Conservation (phyloP, 1,284 basidiomycete species). For the Ceratobasidium sp. region DNA sequence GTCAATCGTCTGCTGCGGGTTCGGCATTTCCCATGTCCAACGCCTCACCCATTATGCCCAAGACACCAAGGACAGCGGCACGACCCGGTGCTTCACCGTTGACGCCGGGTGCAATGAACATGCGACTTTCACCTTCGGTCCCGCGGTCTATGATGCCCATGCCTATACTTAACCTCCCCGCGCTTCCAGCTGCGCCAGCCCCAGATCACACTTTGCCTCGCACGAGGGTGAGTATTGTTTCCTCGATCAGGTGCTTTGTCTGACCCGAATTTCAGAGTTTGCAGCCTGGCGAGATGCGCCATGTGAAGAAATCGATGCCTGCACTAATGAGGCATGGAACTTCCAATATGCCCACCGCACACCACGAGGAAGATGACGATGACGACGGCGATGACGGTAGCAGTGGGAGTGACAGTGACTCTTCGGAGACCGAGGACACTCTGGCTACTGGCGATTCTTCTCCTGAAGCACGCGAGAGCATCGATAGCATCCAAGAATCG, state of each 20-base stretch:
- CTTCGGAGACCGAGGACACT: not conserved
- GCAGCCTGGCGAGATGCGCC: constrained; percentile 32
- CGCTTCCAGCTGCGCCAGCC: constrained; percentile 13
- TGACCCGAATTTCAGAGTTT: constrained; percentile 9
- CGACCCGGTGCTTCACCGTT: not conserved
- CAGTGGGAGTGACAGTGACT: not conserved
- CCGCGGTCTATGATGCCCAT: constrained; percentile 27
- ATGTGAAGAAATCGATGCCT: constrained; percentile 33
- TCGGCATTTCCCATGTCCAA: not conserved
- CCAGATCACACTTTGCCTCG: constrained; percentile 15
- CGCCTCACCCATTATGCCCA: not conserved
- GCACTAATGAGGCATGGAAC: constrained; percentile 25
- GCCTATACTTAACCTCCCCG: constrained; percentile 28
- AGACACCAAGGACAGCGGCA: constrained; percentile 2
- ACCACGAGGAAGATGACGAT: constrained; percentile 11
- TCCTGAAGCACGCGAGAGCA: constrained; percentile 14
- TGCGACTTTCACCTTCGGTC: constrained; percentile 13
- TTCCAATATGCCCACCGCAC: constrained; percentile 2
- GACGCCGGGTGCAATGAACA: constrained; percentile 10
- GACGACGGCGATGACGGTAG: constrained; percentile 14
- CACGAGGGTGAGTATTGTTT: constrained; percentile 17
- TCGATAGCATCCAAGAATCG: constrained; percentile 20
- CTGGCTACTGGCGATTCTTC: constrained; percentile 5
- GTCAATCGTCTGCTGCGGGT: constrained; percentile 10
- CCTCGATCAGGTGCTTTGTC: not conserved